Conservation (phyloP, 192 early-diverging fungal genomes). For the Diversispora epigaea region DNA sequence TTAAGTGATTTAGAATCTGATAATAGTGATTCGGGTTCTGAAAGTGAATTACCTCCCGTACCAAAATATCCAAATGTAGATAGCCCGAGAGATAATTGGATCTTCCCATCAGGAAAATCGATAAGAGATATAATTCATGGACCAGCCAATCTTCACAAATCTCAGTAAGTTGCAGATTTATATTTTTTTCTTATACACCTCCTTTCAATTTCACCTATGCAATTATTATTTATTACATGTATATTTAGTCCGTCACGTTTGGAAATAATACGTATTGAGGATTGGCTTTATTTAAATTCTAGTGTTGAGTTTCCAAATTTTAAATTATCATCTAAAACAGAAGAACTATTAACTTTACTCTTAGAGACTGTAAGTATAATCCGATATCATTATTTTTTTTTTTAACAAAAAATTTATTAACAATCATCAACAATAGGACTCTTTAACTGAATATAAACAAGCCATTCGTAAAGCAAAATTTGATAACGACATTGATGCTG, state of each 20-base stretch:
- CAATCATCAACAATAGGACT: conserved; percentile 5
- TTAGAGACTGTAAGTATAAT: not conserved
- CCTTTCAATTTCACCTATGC: not conserved
- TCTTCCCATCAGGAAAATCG: no score
- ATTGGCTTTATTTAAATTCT: not conserved
- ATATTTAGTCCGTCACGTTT: not conserved
- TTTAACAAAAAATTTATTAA: conserved; percentile 2
- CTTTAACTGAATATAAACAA: conserved; percentile 3
- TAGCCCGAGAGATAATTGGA: no score
- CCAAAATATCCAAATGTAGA: conserved; percentile 7
- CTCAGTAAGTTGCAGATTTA: not conserved
- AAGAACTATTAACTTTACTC: not conserved
- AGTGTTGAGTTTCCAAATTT: not conserved
- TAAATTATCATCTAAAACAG: conserved; percentile 4
- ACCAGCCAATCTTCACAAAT: no score
- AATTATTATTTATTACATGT: conserved; percentile 5
- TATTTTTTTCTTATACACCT: not conserved
- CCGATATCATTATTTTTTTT: not conserved
- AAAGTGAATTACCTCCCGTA: no score
- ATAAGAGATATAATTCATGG: no score
- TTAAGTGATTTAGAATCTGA: not conserved
- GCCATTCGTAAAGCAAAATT: not conserved
- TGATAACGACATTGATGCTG: not conserved
- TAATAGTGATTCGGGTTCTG: no score
- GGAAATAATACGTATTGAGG: conserved; percentile 8